Evolutionary conservation across 2,329 filamentous ascomycete species (phyloP).

Genomic region (Nigrospora sphaerica): DNA sequence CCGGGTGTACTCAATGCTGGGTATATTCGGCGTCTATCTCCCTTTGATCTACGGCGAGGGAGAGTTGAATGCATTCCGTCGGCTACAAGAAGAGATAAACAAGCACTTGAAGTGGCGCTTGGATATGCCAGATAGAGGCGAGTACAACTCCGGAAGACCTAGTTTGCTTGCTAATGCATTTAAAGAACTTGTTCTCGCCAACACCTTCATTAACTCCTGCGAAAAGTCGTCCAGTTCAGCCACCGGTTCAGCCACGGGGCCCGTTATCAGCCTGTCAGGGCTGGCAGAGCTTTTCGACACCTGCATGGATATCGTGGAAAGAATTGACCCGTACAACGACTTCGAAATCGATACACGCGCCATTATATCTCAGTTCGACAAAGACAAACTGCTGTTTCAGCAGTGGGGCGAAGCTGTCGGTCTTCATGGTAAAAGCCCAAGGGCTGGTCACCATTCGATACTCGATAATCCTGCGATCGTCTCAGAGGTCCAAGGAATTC

Average conservation of each 20-base stretch:
- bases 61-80: neutral
- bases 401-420: constrained; percentile 1
- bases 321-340: constrained; percentile 2
- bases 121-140: too few species aligned
- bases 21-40: constrained; percentile 17
- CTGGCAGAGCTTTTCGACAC: neutral
- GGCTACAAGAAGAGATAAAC: neutral
- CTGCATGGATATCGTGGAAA: constrained; percentile 2
- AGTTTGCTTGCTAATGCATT: too few species aligned
- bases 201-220: too few species aligned
- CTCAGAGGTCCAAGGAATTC: neutral
- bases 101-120: too few species aligned
- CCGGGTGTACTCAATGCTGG: constrained; percentile 18
- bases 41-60: constrained; percentile 23
- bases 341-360: neutral
- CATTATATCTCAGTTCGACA: constrained; percentile 1
- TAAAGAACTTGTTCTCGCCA: too few species aligned
- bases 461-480: neutral
- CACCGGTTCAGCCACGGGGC: too few species aligned
- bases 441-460: neutral
- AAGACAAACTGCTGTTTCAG: neutral
- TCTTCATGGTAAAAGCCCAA: neutral
- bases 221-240: too few species aligned
- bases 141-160: too few species aligned
- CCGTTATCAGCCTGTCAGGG: neutral